Percentiles rank a stretch among this genome's conserved stretches.
phyloP scores from a whole-genome alignment of 306 rosid species.

The Cicer pinnatifidum region DNA sequence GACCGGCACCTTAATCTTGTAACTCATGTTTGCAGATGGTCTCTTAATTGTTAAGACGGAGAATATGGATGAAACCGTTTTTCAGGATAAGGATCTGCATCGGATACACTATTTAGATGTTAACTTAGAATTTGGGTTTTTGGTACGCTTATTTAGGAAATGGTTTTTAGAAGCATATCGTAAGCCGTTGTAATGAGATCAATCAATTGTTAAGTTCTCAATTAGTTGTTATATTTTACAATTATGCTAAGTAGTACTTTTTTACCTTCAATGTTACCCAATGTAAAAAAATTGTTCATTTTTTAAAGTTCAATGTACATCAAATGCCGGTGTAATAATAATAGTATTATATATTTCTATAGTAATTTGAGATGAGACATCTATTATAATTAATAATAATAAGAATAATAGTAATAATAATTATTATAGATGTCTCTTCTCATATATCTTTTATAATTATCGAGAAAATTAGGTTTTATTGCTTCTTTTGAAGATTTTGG shows the following conservation, averaged over 20 bases:
- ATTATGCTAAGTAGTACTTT: background rate
- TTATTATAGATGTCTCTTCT: too few relatives aligned
- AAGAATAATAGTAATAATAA: too few relatives aligned
- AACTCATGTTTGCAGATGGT: conserved; percentile 40
- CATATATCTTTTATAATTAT: too few relatives aligned
- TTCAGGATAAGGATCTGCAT: conserved; percentile 8
- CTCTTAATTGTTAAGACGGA: conserved; percentile 32
- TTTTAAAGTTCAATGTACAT: too few relatives aligned
- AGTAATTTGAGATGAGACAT: too few relatives aligned
- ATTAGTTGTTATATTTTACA: conserved; percentile 5
- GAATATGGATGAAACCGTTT: conserved; percentile 36
- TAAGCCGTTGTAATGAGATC: conserved; percentile 4
- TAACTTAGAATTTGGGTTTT: conserved; percentile 20
- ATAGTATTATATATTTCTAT: too few relatives aligned
- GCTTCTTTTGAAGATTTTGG: too few relatives aligned
- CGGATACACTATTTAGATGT: conserved; percentile 38
- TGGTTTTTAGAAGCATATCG: conserved; percentile 34
- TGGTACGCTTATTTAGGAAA: conserved; percentile 8
- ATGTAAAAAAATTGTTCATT: background rate
- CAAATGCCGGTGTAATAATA: too few relatives aligned
- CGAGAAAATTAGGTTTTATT: too few relatives aligned
- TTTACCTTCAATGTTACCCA: background rate
- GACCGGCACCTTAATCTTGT: conserved; percentile 18
- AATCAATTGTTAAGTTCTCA: background rate
- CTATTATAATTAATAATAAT: too few relatives aligned